Conservation (phyloP, 2,329 filamentous ascomycete genomes). For the Fusarium temperatum region DNA sequence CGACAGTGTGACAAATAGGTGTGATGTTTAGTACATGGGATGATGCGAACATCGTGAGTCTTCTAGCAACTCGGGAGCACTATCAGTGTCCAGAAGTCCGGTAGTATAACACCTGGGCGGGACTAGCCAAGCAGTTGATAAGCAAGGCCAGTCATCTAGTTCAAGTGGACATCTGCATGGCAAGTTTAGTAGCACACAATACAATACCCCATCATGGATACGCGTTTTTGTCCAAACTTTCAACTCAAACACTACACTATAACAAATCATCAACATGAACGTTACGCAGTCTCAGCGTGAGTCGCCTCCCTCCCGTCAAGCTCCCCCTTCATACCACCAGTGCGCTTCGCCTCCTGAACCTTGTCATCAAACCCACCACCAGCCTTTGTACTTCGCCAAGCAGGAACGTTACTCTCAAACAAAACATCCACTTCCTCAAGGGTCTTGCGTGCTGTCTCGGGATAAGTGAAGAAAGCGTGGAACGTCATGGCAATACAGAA, state of each 20-base stretch:
- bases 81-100: too few relatives aligned
- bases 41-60: rapidly evolving
- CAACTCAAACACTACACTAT: neutral
- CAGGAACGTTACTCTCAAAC: constrained; percentile 35
- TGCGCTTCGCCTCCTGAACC: constrained; percentile 33
- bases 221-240: neutral
- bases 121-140: too few relatives aligned
- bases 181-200: too few relatives aligned
- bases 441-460: constrained; percentile 57
- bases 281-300: constrained; percentile 32
- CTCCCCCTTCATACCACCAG: constrained; percentile 28
- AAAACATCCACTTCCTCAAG: constrained; percentile 38
- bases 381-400: constrained; percentile 33
- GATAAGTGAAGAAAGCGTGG: constrained; percentile 62
- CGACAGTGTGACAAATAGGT: too few relatives aligned
- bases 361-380: constrained; percentile 22
- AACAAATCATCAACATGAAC: neutral
- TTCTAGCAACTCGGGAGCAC: rapidly evolving
- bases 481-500: constrained; percentile 54
- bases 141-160: too few relatives aligned
- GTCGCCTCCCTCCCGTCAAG: constrained; percentile 24
- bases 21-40: rapidly evolving
- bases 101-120: too few relatives aligned
- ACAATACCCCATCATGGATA: neutral
- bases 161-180: too few relatives aligned